phyloP scores from a whole-genome alignment of 257 asterid species.

The Petunia secreta region DNA sequence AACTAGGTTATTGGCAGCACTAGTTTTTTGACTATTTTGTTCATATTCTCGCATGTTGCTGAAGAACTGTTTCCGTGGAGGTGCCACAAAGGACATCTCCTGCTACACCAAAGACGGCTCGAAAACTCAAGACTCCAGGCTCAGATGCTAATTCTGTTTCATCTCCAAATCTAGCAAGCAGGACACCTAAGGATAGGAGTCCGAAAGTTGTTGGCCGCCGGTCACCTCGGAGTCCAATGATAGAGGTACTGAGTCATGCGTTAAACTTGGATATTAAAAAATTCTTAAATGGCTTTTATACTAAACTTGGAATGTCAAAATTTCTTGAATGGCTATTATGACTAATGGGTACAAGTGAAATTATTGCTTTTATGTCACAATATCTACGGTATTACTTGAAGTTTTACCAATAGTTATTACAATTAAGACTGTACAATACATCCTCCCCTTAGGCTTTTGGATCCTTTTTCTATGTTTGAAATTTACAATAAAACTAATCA shows the following conservation, averaged over 20 bases:
- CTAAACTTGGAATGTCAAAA: background rate
- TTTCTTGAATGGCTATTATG: background rate
- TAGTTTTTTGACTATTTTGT: constrained; percentile 3
- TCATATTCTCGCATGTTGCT: constrained; percentile 7
- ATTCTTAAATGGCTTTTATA: background rate
- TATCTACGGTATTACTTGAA: background rate
- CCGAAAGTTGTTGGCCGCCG: constrained; percentile 65
- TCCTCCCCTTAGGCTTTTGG: background rate
- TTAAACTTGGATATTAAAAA: background rate
- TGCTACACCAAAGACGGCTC: constrained; percentile 49
- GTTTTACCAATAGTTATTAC: background rate
- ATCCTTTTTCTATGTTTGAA: background rate
- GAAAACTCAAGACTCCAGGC: constrained; percentile 53
- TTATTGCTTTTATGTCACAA: background rate
- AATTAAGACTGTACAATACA: background rate
- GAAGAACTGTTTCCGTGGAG: constrained; percentile 60
- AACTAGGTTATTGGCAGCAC: background rate
- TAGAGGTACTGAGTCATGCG: constrained; percentile 52
- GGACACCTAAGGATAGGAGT: constrained; percentile 65
- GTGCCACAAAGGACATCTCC: constrained; percentile 62
- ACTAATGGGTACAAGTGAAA: background rate
- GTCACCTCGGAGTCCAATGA: constrained; percentile 67
- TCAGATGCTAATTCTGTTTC: constrained; percentile 50
- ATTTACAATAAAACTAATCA: background rate
- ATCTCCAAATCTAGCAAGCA: constrained; percentile 57